Evolutionary conservation across 108 stramenopile genomes (phyloP).

Genomic region (Nitzschia palea): DNA sequence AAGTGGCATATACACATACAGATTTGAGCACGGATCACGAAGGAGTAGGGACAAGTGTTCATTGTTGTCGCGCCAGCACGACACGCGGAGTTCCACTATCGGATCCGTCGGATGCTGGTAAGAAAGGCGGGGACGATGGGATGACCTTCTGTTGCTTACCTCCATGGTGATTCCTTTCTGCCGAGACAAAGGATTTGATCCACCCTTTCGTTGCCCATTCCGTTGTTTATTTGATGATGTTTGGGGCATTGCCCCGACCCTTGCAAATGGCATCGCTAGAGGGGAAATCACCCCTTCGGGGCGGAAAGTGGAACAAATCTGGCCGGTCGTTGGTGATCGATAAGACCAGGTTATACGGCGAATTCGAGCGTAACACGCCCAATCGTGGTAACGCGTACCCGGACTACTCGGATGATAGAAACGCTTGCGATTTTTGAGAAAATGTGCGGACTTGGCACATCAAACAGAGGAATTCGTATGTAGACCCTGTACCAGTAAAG

Average conservation of each 20-base stretch:
- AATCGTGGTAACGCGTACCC: constrained; percentile 16
- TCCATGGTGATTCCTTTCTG: constrained; percentile 80
- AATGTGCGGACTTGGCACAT: not conserved
- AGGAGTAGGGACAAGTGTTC: too few species aligned
- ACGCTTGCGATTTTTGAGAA: too few species aligned
- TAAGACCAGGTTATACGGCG: not conserved
- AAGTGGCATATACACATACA: not conserved
- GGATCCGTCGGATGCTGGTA: too few species aligned
- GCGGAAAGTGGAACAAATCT: constrained; percentile 15
- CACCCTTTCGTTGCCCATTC: constrained; percentile 23
- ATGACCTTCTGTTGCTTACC: constrained; percentile 70
- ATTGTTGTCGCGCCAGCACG: too few species aligned
- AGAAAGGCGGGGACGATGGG: too few species aligned
- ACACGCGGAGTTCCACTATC: too few species aligned
- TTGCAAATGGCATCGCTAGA: constrained; percentile 48
- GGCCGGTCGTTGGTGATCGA: constrained; percentile 12
- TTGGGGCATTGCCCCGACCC: constrained; percentile 82
- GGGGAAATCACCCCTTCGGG: constrained; percentile 15
- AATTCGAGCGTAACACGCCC: constrained; percentile 5
- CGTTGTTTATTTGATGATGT: constrained; percentile 10
- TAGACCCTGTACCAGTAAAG: not conserved
- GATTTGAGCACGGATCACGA: too few species aligned
- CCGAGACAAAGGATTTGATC: constrained; percentile 20
- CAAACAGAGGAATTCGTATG: constrained; percentile 15
- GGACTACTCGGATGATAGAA: too few species aligned